Base-by-base conservation (phyloP, 2,329 filamentous ascomycete species). In the Tolypocladium paradoxum region DNA sequence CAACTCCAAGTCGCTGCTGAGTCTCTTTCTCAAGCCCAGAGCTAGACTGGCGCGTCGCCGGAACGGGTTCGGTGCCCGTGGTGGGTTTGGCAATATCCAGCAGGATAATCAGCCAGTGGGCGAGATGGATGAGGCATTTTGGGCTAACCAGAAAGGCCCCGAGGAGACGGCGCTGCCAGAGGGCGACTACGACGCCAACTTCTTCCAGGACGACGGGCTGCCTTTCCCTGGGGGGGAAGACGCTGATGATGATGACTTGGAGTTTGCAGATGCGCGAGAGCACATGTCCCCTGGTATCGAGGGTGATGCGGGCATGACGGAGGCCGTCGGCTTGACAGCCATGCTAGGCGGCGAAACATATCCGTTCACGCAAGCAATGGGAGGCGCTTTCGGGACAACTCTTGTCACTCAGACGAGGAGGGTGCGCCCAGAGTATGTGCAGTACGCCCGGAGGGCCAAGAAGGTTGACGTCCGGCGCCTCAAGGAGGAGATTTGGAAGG, bases 41-140 rank as follows among this genome's bases (percentile, higher is more conserved):
- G 90, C 91, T 12, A 85, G 87, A 43, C 81, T 96, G 69, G 84
- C 87, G 46, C 81, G 83, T 54, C 80, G 84, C 48, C 83, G 78
- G 57, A 71, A 46, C 1, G 73, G 76, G 5, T 75, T 79, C 48
- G 73, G 74, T 35, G 73, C 71, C 51, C 66, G 68, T 34, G 72
- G 72, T 20, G 68, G 66, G 27, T 74, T 76, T 52, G 72, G 73
- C 37, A 69, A 71, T 47, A 68, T 61, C 51, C 72, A 65, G 37
- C 70, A 74, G 31, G 73, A 76, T 24, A 74, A 79, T 52, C 72
- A 82, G 9, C 80, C 79, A 1, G 81, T 85, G 55, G 87, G 84
- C 40, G 88, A 96, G 55, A 88, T 96, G 76, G 90, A 97, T 64
- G 92, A 96, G 70, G 91, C 88, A 22, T 97, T 95, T 73, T 99